Evolutionary conservation across 2,329 filamentous ascomycete genomes (phyloP).

Genomic region (Aspergillus sp.): DNA sequence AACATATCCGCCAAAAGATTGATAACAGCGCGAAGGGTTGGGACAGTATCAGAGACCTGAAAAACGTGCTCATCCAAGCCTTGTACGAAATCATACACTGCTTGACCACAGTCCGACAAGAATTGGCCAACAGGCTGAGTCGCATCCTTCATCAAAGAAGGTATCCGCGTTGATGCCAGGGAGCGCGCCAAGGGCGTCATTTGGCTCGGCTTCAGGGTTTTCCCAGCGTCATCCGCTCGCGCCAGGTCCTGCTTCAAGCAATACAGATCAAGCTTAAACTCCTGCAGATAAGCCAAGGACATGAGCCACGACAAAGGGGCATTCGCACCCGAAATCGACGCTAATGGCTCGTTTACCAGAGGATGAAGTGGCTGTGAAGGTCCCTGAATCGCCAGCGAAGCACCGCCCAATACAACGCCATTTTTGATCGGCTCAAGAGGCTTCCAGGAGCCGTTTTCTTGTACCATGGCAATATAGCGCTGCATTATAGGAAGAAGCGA

Average conservation of each 20-base stretch:
- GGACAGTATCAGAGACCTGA: slow-evolving; percentile 14
- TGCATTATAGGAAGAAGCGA: slow-evolving; percentile 14
- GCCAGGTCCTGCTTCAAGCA: slow-evolving; percentile 24
- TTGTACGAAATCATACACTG: slow-evolving; percentile 27
- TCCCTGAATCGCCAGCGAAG: slow-evolving; percentile 17
- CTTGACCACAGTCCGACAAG: slow-evolving; percentile 29
- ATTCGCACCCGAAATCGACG: slow-evolving; percentile 16
- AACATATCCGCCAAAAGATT: slow-evolving; percentile 43
- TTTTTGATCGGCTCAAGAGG: slow-evolving; percentile 14
- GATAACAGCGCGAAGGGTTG: slow-evolving; percentile 24
- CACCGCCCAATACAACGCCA: slow-evolving; percentile 15
- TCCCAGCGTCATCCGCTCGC: slow-evolving; percentile 22
- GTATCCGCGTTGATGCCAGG: slow-evolving; percentile 30
- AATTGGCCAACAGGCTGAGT: slow-evolving; percentile 32
- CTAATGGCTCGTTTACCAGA: slow-evolving; percentile 31
- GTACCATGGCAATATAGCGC: slow-evolving; percentile 23
- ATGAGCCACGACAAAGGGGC: slow-evolving; percentile 15
- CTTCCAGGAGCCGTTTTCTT: slow-evolving; percentile 22
- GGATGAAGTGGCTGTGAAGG: slow-evolving; percentile 28
- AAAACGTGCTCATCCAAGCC: slow-evolving; percentile 18
- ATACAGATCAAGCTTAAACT: slow-evolving; percentile 28
- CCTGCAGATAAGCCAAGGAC: slow-evolving; percentile 26
- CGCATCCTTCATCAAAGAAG: slow-evolving; percentile 32
- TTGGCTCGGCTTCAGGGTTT: slow-evolving; percentile 31
- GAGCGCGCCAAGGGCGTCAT: slow-evolving; percentile 35